Conservation (phyloP, 2,329 filamentous ascomycete species). For the Arthrobotrys entomopaga region DNA sequence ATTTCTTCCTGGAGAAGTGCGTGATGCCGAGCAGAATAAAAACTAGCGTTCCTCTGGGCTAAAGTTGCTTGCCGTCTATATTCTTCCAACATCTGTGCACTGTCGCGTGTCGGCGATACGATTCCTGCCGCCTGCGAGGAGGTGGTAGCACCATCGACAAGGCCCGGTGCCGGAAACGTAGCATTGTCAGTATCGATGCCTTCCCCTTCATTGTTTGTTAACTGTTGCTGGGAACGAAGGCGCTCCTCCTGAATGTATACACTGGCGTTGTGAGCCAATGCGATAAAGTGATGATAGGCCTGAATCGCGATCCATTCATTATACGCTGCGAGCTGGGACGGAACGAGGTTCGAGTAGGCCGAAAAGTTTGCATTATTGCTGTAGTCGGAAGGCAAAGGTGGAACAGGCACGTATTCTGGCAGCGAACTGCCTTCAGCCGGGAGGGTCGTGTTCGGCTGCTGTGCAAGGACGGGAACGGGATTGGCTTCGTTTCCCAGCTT, state of each 20-base stretch:
- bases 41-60: slow-evolving; percentile 33
- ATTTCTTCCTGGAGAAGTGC: slow-evolving; percentile 42
- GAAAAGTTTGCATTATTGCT: slow-evolving; percentile 45
- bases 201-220: neutral
- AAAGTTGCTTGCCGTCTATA: slow-evolving; percentile 34
- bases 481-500: slow-evolving; percentile 56
- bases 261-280: slow-evolving; percentile 37
- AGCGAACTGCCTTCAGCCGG: slow-evolving; percentile 27
- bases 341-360: slow-evolving; percentile 41
- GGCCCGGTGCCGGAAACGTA: neutral
- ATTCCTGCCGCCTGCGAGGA: slow-evolving; percentile 2
- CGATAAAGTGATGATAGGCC: slow-evolving; percentile 51
- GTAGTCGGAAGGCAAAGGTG: slow-evolving; percentile 41
- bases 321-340: slow-evolving; percentile 51
- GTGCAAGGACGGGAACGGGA: slow-evolving; percentile 53
- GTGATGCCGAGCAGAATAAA: slow-evolving; percentile 41
- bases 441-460: slow-evolving; percentile 27
- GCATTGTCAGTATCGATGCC: neutral
- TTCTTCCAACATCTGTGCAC: slow-evolving; percentile 30
- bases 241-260: slow-evolving; percentile 39
- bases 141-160: slow-evolving; percentile 9
- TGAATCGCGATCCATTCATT: slow-evolving; percentile 53
- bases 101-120: slow-evolving; percentile 24
- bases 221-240: slow-evolving; percentile 11
- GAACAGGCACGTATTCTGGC: slow-evolving; percentile 38